phyloP scores from a whole-genome alignment of 2,329 filamentous ascomycete genomes.

The Epichloe sibirici region DNA sequence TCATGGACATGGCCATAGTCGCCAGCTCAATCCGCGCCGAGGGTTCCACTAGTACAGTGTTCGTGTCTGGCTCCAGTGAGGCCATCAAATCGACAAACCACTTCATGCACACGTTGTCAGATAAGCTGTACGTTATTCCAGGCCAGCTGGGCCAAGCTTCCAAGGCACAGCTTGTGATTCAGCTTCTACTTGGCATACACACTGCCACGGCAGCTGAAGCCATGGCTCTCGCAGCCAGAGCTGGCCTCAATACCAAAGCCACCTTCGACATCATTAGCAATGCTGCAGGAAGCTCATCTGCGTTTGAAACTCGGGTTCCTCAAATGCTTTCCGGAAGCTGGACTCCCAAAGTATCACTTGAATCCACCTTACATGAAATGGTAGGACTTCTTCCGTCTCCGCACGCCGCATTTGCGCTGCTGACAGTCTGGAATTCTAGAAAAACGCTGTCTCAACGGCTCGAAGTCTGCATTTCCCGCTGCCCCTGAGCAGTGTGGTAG shows the following conservation, averaged over 20 bases:
- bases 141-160: conserved; percentile 37
- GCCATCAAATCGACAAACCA: conserved; percentile 37
- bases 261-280: conserved; percentile 18
- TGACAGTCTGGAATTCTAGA: background rate
- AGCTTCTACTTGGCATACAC: conserved; percentile 39
- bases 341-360: conserved; percentile 22
- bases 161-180: conserved; percentile 42
- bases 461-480: conserved; percentile 21
- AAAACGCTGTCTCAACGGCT: conserved; percentile 16
- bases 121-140: conserved; percentile 38
- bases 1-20: conserved; percentile 7
- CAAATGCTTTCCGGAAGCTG: conserved; percentile 40
- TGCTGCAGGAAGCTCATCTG: conserved; percentile 30
- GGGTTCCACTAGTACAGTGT: conserved; percentile 28
- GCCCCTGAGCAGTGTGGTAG: conserved; percentile 21
- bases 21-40: background rate
- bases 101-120: conserved; percentile 43
- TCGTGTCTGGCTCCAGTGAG: conserved; percentile 41
- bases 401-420: background rate
- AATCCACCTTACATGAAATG: conserved; percentile 24
- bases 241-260: conserved; percentile 30
- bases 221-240: conserved; percentile 36
- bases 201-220: conserved; percentile 38
- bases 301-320: conserved; percentile 44
- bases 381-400: conserved; percentile 11